Evolutionary conservation across 257 asterid species (phyloP).

Genomic region (Plantago ovata): DNA sequence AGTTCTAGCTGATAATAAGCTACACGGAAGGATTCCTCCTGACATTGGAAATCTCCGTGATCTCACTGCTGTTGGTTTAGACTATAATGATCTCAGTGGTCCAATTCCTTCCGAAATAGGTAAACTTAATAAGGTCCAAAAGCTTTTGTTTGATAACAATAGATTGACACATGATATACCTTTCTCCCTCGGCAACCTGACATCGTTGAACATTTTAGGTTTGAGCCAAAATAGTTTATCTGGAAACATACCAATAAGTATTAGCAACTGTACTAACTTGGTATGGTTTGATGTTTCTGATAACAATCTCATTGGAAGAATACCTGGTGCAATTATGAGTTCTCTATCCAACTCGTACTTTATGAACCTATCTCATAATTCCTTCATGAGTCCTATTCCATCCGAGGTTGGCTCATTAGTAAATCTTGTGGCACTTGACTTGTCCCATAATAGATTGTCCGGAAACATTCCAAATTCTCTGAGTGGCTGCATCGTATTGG

Average conservation of each 20-base stretch:
- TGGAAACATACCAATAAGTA: background rate
- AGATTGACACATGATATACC: background rate
- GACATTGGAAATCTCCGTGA: background rate
- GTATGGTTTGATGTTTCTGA: conserved; percentile 18
- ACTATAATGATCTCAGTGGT: background rate
- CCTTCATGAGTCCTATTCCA: background rate
- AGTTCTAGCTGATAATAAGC: background rate
- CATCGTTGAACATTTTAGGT: background rate
- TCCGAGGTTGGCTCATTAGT: background rate
- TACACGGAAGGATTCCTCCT: background rate
- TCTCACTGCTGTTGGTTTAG: background rate
- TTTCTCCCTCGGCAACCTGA: background rate
- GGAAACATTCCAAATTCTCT: background rate
- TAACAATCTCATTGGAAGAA: background rate
- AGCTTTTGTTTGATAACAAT: background rate
- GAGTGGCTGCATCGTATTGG: background rate
- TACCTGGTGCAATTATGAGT: background rate
- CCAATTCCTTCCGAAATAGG: background rate
- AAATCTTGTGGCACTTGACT: background rate
- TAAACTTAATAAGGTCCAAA: background rate
- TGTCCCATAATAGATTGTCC: background rate
- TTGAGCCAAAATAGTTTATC: background rate
- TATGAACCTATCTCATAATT: background rate
- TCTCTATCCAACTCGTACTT: background rate
- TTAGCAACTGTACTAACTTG: background rate